These are phyloP conservation scores for Acanthamoeba triangularis DNA, from an alignment of 208 protist species.

Conservation along the genomic window DNA sequence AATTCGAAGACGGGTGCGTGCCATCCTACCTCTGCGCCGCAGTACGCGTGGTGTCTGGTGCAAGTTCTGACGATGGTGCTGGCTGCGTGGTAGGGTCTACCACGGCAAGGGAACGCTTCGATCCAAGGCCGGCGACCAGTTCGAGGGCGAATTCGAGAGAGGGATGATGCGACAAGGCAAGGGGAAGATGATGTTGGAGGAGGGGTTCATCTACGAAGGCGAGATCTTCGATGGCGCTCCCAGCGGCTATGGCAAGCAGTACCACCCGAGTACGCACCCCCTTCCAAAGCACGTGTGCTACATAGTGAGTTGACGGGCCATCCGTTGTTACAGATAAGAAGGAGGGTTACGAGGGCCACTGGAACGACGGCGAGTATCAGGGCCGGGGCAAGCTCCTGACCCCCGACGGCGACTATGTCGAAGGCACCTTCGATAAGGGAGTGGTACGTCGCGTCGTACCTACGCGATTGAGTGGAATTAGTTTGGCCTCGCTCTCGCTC, in stretches of 20 bases:
- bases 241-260: slow-evolving; percentile 51
- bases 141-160: slow-evolving; percentile 47
- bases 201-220: slow-evolving; percentile 33
- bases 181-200: not conserved
- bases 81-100: not conserved
- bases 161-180: slow-evolving; percentile 58
- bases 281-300: not conserved
- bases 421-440: slow-evolving; percentile 30
- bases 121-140: slow-evolving; percentile 10
- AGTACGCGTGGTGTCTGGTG: not conserved
- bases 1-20: slow-evolving; percentile 29
- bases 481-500: not conserved
- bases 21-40: not conserved
- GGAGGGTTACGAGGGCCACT: slow-evolving; percentile 24
- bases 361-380: not conserved
- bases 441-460: not conserved
- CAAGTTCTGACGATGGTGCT: not conserved
- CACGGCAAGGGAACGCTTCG: slow-evolving; percentile 56
- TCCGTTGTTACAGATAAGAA: not conserved
- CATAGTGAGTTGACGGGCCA: not conserved
- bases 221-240: slow-evolving; percentile 36
- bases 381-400: slow-evolving; percentile 2
- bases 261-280: slow-evolving; percentile 33
- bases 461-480: no score
- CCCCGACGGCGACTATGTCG: not conserved